phyloP scores from a whole-genome alignment of 306 rosid genomes.

The Malus fusca region DNA sequence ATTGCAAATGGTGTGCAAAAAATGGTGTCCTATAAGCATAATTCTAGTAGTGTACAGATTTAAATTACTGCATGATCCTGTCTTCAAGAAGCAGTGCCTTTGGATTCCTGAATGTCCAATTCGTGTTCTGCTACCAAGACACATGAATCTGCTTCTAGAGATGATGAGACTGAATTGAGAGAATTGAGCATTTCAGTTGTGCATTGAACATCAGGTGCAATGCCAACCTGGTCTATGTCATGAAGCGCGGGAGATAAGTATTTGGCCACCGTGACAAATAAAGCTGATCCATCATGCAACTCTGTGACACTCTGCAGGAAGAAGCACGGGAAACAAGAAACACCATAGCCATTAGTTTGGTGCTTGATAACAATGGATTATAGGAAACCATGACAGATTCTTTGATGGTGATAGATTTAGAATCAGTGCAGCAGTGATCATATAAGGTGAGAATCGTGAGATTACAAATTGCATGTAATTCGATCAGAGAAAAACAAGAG shows the following conservation, averaged over 20 bases:
- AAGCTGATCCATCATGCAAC: slow-evolving; percentile 91
- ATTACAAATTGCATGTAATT: neutral
- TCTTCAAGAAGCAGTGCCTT: slow-evolving; percentile 77
- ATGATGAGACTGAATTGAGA: slow-evolving; percentile 35
- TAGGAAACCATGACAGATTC: neutral
- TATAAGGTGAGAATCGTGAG: neutral
- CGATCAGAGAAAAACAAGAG: neutral
- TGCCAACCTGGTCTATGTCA: slow-evolving; percentile 92
- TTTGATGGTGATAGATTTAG: neutral
- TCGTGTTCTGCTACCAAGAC: slow-evolving; percentile 91
- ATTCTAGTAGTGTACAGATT: neutral
- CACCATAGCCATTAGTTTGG: neutral
- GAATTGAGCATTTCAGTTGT: slow-evolving; percentile 69
- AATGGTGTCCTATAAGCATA: too few species aligned
- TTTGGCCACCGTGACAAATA: slow-evolving; percentile 88
- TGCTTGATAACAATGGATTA: neutral
- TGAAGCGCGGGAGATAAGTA: slow-evolving; percentile 86
- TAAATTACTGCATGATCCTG: slow-evolving; percentile 1
- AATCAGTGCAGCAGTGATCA: neutral
- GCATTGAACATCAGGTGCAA: slow-evolving; percentile 86
- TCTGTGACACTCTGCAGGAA: slow-evolving; percentile 76
- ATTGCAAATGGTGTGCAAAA: too few species aligned
- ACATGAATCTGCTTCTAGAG: slow-evolving; percentile 87
- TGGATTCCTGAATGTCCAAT: slow-evolving; percentile 63
- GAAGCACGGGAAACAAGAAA: neutral